phyloP scores from a whole-genome alignment of 2,329 filamentous ascomycete genomes.

The Coniochaeta sp. region DNA sequence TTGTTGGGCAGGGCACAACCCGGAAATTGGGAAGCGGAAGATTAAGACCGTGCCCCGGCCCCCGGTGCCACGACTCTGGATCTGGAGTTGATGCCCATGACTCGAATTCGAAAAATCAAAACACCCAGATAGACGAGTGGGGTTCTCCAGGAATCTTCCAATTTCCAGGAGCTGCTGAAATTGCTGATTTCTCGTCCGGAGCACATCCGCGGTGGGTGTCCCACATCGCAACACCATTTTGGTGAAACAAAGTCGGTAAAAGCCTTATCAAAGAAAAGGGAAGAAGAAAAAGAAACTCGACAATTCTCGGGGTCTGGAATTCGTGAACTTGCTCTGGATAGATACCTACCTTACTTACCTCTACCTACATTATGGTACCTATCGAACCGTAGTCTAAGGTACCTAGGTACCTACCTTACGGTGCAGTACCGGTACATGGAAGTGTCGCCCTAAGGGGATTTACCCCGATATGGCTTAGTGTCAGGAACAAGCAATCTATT shows the following conservation, averaged over 20 bases:
- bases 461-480: slow-evolving; percentile 21
- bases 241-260: neutral
- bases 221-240: neutral
- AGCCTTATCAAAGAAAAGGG: no score
- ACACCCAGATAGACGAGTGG: no score
- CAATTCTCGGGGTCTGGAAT: no score
- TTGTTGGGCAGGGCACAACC: neutral
- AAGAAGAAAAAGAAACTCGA: no score
- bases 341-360: no score
- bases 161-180: neutral
- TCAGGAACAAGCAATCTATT: slow-evolving; percentile 32
- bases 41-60: neutral
- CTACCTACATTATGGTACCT: no score
- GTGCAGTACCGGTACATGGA: no score
- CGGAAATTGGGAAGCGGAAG: neutral
- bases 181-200: neutral
- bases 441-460: no score
- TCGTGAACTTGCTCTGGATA: no score
- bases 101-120: no score
- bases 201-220: neutral
- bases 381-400: no score
- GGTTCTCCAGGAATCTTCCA: neutral
- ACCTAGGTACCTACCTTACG: no score
- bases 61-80: neutral
- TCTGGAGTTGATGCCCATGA: neutral